phyloP scores from a whole-genome alignment of 306 rosid species.

The Corylus avellana region DNA sequence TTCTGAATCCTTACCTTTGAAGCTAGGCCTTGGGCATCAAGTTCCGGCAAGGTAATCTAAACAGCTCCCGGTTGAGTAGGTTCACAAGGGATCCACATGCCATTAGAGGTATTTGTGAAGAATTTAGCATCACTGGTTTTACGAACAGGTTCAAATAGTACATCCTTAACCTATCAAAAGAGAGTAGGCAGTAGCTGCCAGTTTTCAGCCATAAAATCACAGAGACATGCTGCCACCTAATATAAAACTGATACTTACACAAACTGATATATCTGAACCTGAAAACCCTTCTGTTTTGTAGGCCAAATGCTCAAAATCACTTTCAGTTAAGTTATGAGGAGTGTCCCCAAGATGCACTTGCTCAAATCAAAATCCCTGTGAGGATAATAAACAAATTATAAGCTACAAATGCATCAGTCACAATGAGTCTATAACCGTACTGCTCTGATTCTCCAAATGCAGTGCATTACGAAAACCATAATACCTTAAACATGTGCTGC shows the following conservation, averaged over 20 bases:
- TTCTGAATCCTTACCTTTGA: slow-evolving; percentile 56
- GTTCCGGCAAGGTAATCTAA: slow-evolving; percentile 81
- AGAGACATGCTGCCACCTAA: no score
- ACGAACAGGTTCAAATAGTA: slow-evolving; percentile 96
- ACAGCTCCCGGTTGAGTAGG: slow-evolving; percentile 76
- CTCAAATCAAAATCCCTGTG: not conserved
- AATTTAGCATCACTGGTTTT: slow-evolving; percentile 99
- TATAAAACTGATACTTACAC: slow-evolving; percentile 60
- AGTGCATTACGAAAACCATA: not conserved
- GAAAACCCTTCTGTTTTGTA: slow-evolving; percentile 88
- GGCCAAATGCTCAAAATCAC: slow-evolving; percentile 84
- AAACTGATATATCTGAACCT: slow-evolving; percentile 93
- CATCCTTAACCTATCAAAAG: slow-evolving; percentile 84
- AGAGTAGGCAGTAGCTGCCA: no score
- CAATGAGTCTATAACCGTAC: no score
- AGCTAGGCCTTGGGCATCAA: slow-evolving; percentile 79
- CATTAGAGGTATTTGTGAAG: slow-evolving; percentile 61
- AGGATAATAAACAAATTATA: not conserved
- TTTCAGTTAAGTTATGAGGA: slow-evolving; percentile 81
- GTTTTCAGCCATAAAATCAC: not conserved
- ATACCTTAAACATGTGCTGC: slow-evolving; percentile 92
- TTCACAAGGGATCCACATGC: slow-evolving; percentile 89
- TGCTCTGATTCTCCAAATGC: no score
- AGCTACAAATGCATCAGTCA: no score
- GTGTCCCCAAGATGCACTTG: slow-evolving; percentile 99